phyloP scores from a whole-genome alignment of 768 basidiomycete species.

The Boletellus sp. region DNA sequence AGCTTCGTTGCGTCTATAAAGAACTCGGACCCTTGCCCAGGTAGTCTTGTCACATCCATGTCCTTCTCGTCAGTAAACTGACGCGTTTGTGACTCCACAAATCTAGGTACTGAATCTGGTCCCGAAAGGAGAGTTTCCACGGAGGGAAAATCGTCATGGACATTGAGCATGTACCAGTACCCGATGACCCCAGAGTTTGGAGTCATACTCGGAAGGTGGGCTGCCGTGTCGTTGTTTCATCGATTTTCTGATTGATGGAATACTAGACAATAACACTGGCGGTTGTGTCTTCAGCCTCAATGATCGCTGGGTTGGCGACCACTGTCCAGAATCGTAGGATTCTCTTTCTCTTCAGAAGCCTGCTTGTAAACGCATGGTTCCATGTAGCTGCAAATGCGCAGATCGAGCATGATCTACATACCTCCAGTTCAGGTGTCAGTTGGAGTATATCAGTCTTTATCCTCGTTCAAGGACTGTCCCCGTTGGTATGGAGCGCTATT shows the following conservation, averaged over 20 bases:
- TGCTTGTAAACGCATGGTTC: neutral
- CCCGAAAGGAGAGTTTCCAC: neutral
- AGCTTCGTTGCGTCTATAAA: slow-evolving; percentile 4
- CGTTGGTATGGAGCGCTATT: slow-evolving; percentile 65
- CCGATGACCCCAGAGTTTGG: slow-evolving; percentile 63
- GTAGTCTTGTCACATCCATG: slow-evolving; percentile 4
- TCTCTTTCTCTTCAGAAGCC: neutral
- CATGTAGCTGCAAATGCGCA: slow-evolving; percentile 60
- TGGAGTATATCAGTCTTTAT: slow-evolving; percentile 69
- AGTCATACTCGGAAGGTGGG: slow-evolving; percentile 50
- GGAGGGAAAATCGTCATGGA: slow-evolving; percentile 12
- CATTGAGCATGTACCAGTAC: slow-evolving; percentile 41
- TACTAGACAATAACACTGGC: slow-evolving; percentile 21
- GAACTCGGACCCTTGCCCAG: neutral
- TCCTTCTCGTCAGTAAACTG: slow-evolving; percentile 6
- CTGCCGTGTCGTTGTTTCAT: no score
- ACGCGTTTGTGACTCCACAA: neutral
- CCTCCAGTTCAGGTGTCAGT: slow-evolving; percentile 60
- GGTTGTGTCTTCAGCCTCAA: slow-evolving; percentile 29
- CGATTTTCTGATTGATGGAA: neutral
- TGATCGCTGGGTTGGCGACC: slow-evolving; percentile 25
- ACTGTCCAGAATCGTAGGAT: slow-evolving; percentile 28
- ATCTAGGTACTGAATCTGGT: neutral
- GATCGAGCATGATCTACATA: slow-evolving; percentile 58
- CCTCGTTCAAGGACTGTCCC: slow-evolving; percentile 62